phyloP scores from a whole-genome alignment of 1,139 yeast species.

The Yamadazyma diospyri region DNA sequence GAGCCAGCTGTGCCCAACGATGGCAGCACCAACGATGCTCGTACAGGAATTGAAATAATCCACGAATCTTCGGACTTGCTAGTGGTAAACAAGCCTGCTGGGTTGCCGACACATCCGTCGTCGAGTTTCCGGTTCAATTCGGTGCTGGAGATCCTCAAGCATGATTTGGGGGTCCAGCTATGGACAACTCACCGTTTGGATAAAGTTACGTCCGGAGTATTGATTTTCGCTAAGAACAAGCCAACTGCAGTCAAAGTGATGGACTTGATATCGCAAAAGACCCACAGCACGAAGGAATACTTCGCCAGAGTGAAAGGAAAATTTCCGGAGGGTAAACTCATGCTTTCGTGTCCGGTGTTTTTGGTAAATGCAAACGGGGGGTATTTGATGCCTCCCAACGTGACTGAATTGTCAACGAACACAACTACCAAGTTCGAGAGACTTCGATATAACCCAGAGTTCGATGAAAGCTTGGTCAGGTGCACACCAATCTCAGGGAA shows the following conservation, averaged over 20 bases:
- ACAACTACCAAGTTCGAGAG: constrained; percentile 34
- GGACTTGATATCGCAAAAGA: constrained; percentile 23
- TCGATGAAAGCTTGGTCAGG: constrained; percentile 52
- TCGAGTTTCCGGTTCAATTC: constrained; percentile 62
- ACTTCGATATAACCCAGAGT: constrained; percentile 19
- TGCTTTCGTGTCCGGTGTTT: constrained; percentile 35
- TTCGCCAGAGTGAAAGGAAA: constrained; percentile 61
- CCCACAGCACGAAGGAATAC: constrained; percentile 45
- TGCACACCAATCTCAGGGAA: constrained; percentile 73
- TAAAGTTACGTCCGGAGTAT: constrained; percentile 69
- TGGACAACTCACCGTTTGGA: constrained; percentile 72
- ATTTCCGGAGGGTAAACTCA: constrained; percentile 39
- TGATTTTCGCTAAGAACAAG: constrained; percentile 53
- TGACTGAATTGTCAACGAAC: constrained; percentile 22
- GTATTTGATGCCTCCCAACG: constrained; percentile 31
- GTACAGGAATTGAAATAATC: constrained; percentile 34
- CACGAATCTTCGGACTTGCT: constrained; percentile 46
- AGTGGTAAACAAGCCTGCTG: constrained; percentile 71
- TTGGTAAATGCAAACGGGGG: constrained; percentile 34
- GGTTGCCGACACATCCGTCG: constrained; percentile 79
- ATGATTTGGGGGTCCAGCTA: constrained; percentile 31
- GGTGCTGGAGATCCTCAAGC: constrained; percentile 54
- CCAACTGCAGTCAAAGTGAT: constrained; percentile 44
- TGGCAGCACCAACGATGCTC: constrained; percentile 9
- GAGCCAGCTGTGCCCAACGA: constrained; percentile 50